phyloP scores from a whole-genome alignment of 2,329 filamentous ascomycete genomes.

The Botrytis tulipae region DNA sequence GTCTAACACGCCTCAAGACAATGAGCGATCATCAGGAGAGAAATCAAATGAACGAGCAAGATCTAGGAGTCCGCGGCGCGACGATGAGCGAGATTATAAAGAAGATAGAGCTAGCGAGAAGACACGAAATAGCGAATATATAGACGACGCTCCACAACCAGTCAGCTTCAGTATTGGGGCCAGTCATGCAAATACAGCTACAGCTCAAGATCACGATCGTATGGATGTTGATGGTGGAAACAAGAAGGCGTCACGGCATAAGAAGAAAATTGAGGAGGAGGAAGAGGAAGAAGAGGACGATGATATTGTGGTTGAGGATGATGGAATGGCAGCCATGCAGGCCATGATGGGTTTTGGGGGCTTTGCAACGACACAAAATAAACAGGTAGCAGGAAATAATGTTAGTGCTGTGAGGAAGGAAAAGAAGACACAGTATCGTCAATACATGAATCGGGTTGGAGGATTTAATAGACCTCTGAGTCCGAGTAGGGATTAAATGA shows the following conservation, averaged over 20 bases:
- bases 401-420: conserved; percentile 81
- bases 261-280: conserved; percentile 28
- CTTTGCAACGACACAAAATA: conserved; percentile 84
- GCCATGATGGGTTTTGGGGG: conserved; percentile 86
- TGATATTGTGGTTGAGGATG: conserved; percentile 58
- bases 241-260: conserved; percentile 35
- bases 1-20: conserved; percentile 29
- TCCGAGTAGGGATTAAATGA: conserved; percentile 43
- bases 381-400: conserved; percentile 85
- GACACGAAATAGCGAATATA: conserved; percentile 8
- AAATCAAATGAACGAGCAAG: conserved; percentile 27
- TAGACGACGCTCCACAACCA: conserved; percentile 31
- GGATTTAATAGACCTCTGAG: conserved; percentile 80
- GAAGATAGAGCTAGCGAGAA: conserved; percentile 24
- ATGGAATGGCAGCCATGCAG: conserved; percentile 70
- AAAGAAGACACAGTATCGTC: conserved; percentile 91
- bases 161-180: conserved; percentile 37
- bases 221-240: conserved; percentile 38
- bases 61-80: conserved; percentile 24
- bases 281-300: conserved; percentile 45
- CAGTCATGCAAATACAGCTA: conserved; percentile 22
- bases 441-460: conserved; percentile 90
- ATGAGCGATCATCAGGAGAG: conserved; percentile 28
- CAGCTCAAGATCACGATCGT: conserved; percentile 33
- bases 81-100: conserved; percentile 21